Conservation (phyloP, 306 rosid species). For the Boehmeria nivea region DNA sequence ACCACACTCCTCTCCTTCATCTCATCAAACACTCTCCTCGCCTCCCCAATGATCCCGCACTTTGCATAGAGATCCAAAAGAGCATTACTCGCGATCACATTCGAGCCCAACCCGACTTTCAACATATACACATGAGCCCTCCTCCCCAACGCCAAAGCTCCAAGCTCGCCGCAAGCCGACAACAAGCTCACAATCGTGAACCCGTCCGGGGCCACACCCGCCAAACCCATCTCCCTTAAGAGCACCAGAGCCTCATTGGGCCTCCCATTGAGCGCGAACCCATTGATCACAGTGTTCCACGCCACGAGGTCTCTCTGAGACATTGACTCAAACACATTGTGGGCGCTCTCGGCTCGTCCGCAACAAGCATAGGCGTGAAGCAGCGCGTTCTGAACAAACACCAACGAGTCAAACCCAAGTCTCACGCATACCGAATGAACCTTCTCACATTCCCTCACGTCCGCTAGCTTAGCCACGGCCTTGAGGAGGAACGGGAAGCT, state of each 20-base stretch:
- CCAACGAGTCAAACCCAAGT: slow-evolving; percentile 38
- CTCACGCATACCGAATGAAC: slow-evolving; percentile 29
- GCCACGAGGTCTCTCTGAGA: slow-evolving; percentile 38
- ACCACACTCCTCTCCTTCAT: slow-evolving; percentile 32
- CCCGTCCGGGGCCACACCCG: slow-evolving; percentile 36
- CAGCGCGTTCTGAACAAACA: slow-evolving; percentile 37
- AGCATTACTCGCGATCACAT: slow-evolving; percentile 28
- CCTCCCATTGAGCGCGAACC: slow-evolving; percentile 38
- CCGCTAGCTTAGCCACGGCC: slow-evolving; percentile 33
- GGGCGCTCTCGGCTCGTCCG: slow-evolving; percentile 29
- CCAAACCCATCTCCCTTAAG: slow-evolving; percentile 27
- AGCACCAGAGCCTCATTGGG: slow-evolving; percentile 38
- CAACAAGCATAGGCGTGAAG: slow-evolving; percentile 31
- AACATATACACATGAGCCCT: slow-evolving; percentile 33
- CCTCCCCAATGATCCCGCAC: slow-evolving; percentile 33
- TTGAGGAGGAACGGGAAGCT: slow-evolving; percentile 38
- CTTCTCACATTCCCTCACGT: slow-evolving; percentile 25
- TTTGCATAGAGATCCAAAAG: slow-evolving; percentile 40
- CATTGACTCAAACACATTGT: slow-evolving; percentile 34
- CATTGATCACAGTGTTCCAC: slow-evolving; percentile 46
- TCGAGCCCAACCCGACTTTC: slow-evolving; percentile 27
- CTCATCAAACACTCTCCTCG: slow-evolving; percentile 27
- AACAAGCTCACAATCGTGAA: slow-evolving; percentile 44
- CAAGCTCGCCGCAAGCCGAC: slow-evolving; percentile 43
- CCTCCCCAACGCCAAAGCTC: slow-evolving; percentile 39